Conservation (phyloP, 2,329 filamentous ascomycete species). For the Cadophora luteo-olivacea region DNA sequence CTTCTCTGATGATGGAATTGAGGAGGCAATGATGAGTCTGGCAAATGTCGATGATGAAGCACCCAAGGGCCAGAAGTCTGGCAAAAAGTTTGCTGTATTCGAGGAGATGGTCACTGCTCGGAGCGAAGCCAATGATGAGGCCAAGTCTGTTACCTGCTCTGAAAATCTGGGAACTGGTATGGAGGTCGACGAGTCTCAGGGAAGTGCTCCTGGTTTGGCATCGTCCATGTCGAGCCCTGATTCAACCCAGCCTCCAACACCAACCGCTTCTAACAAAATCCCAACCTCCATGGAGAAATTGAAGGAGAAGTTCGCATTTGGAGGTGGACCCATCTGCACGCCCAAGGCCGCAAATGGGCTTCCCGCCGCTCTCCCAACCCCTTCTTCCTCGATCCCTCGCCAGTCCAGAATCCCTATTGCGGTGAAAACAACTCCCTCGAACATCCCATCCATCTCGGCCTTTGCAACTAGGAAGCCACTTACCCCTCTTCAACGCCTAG, state of each 20-base stretch:
- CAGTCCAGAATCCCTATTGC: constrained; percentile 42
- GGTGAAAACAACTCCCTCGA: constrained; percentile 32
- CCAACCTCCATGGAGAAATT: constrained; percentile 24
- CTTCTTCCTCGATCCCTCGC: constrained; percentile 32
- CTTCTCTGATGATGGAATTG: constrained; percentile 59
- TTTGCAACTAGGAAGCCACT: constrained; percentile 22
- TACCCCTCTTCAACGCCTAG: constrained; percentile 45
- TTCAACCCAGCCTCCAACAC: constrained; percentile 38
- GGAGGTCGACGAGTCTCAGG: constrained; percentile 31
- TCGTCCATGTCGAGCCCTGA: constrained; percentile 31
- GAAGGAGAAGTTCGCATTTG: constrained; percentile 37
- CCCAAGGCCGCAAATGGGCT: constrained; percentile 27
- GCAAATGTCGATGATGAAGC: constrained; percentile 44
- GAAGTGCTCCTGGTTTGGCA: constrained; percentile 34
- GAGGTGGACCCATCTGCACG: constrained; percentile 23
- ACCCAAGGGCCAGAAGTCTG: constrained; percentile 23
- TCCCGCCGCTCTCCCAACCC: constrained; percentile 29
- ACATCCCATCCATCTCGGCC: constrained; percentile 11
- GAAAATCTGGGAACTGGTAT: constrained; percentile 14
- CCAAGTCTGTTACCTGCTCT: background rate
- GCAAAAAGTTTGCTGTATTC: constrained; percentile 39
- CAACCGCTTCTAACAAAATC: constrained; percentile 20
- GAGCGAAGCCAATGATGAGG: constrained; percentile 3
- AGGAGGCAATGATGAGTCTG: constrained; percentile 55
- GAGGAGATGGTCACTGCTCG: constrained; percentile 25